A percentile compares a stretch with the other conserved stretches of the same genome.
Conservation (phyloP, 345 rosid genomes). For the Dipteronia dyeriana region DNA sequence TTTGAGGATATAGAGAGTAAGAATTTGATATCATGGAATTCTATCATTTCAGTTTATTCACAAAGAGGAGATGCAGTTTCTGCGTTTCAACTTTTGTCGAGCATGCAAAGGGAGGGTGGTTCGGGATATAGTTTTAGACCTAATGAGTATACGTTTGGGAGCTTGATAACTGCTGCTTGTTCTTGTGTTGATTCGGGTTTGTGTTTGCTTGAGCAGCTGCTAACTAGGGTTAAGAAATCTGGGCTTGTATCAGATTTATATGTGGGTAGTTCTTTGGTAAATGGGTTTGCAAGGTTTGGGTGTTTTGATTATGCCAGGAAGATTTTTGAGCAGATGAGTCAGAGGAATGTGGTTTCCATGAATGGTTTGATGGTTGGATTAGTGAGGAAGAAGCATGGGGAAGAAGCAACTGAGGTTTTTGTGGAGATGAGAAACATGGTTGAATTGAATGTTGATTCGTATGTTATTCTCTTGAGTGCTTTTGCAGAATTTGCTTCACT, state of each 20-base stretch:
- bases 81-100: constrained; percentile 64
- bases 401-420: constrained; percentile 70
- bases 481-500: constrained; percentile 55
- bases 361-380: constrained; percentile 90
- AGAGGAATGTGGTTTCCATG: constrained; percentile 68
- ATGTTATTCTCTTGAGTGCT: constrained; percentile 69
- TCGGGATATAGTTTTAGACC: constrained; percentile 44
- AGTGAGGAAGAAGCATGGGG: constrained; percentile 62
- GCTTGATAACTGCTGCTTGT: constrained; percentile 71
- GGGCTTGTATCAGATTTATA: constrained; percentile 72
- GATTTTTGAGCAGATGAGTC: constrained; percentile 62
- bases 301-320: constrained; percentile 52
- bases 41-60: constrained; percentile 69
- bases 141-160: constrained; percentile 86
- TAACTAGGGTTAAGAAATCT: constrained; percentile 56
- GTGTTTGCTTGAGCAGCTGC: constrained; percentile 73
- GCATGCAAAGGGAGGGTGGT: constrained; percentile 53
- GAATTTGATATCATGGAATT: constrained; percentile 74
- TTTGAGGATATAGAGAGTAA: constrained; percentile 62
- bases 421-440: constrained; percentile 49
- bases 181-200: constrained; percentile 49
- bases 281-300: constrained; percentile 75
- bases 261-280: constrained; percentile 85
- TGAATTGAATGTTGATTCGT: constrained; percentile 61
- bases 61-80: constrained; percentile 50